Evolutionary conservation across 805 yeast genomes (phyloP), one percentile per base, ranked within the genome.

Genomic region (Barnettozyma sp.): DNA sequence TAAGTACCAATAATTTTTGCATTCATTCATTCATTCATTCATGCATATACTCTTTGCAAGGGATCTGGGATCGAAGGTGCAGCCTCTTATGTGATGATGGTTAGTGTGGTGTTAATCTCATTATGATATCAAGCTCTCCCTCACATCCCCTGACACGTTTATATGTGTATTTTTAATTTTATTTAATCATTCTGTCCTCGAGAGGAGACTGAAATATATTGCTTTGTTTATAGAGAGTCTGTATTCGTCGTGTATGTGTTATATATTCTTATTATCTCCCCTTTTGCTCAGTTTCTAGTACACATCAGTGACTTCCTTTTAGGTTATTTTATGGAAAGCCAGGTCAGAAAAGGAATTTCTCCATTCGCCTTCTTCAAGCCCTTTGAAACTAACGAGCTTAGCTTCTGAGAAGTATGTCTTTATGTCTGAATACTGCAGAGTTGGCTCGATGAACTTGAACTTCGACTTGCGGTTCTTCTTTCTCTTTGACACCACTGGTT

Each of bases 311-410:
- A n/a, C n/a, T 16, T 12, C 25, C 30, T 26, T 33, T 33, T 30
- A 16, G 15, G 12, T 25, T 11, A 43, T 27, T 9, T 38, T 31
- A 39, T 73, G 78, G 11, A 65, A 58, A 5, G 78, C 62, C 13
- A 74, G 47, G 45, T 74, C 79, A 1, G 76, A 65, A 45, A 74
- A 74, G 14, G 79, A 59, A 39, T 70, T 71, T 2, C 63, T 55
- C 78, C 78, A 73, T 1, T 55, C 58, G 1, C 65, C 69, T 12
- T 51, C 55, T 36, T 54, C 50, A 19, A 42, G 47, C 7, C 53
- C 41, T 16, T 35, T 45, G 34, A 48, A 56, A 21, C 53, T 47
- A 0, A 15, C 36, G 7, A 62, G 38, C 2, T 35, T 9, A 1
- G 60, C 46, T 1, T 35, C 33, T 1, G 37, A 33, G 41, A 69